These are phyloP conservation scores for Edaphochlamys debaryana DNA, from an alignment of 139 green algal genomes.

Conservation along the genomic window DNA sequence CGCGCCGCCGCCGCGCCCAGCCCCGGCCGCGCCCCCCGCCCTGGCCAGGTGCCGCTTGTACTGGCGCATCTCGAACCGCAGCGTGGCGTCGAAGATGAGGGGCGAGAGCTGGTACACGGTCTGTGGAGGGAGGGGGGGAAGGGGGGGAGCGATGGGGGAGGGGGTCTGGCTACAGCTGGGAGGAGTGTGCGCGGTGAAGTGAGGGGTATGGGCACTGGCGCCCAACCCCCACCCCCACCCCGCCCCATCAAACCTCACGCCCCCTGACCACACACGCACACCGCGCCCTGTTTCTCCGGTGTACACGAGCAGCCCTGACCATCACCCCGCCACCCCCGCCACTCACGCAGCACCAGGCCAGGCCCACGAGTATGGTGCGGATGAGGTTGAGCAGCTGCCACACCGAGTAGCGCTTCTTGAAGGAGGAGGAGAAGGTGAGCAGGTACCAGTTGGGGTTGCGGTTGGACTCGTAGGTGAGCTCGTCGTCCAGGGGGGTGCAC, in stretches of 20 bases:
- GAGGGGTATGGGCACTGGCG: too few relatives aligned
- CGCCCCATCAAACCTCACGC: too few relatives aligned
- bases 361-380: conserved; percentile 21
- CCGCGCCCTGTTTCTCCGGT: too few relatives aligned
- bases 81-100: conserved; percentile 29
- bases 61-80: conserved; percentile 11
- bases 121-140: conserved; percentile 3
- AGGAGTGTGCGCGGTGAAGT: too few relatives aligned
- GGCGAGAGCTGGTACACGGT: conserved; percentile 42
- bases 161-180: too few relatives aligned
- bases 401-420: conserved; percentile 24
- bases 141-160: background rate
- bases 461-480: conserved; percentile 47
- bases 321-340: too few relatives aligned
- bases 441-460: conserved; percentile 45
- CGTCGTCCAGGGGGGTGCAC: conserved; percentile 48
- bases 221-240: too few relatives aligned
- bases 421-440: conserved; percentile 31
- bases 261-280: too few relatives aligned
- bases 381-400: conserved; percentile 52
- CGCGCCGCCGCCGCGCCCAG: too few relatives aligned
- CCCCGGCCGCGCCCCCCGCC: too few relatives aligned
- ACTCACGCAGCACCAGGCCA: conserved; percentile 38
- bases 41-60: background rate
- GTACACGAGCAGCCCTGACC: too few relatives aligned